Evolutionary conservation across 164 flowering plant species (phyloP).

Genomic region (Nymphaea colorata): DNA sequence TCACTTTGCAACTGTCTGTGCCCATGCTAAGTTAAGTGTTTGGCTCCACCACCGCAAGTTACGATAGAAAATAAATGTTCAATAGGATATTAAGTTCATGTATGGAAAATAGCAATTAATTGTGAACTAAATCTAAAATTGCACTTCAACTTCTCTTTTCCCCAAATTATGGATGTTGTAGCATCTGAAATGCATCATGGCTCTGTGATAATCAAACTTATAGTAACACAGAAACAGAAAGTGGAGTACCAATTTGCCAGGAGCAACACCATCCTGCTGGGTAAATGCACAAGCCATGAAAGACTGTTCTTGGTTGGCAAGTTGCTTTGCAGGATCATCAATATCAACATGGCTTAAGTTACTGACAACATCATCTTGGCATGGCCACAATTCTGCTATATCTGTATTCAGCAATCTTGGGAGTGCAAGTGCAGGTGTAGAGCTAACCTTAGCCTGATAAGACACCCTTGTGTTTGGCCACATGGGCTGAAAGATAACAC

Average conservation of each 20-base stretch:
- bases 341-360: conserved; percentile 9
- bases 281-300: conserved; percentile 13
- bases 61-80: not conserved
- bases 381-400: conserved; percentile 21
- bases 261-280: conserved; percentile 17
- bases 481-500: conserved; percentile 14
- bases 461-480: conserved; percentile 23
- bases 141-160: not conserved
- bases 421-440: conserved; percentile 12
- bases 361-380: conserved; percentile 18
- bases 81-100: not conserved
- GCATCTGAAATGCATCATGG: not conserved
- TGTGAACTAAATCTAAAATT: not conserved
- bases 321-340: conserved; percentile 12
- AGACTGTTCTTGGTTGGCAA: conserved; percentile 13
- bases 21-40: no score
- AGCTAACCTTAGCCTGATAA: conserved; percentile 16
- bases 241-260: conserved; percentile 27
- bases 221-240: not conserved
- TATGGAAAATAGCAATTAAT: not conserved
- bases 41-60: no score
- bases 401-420: conserved; percentile 18
- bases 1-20: no score
- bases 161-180: not conserved
- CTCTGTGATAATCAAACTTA: not conserved